Evolutionary conservation across 2,329 filamentous ascomycete species (phyloP).

Genomic region (Talaromyces sp.): DNA sequence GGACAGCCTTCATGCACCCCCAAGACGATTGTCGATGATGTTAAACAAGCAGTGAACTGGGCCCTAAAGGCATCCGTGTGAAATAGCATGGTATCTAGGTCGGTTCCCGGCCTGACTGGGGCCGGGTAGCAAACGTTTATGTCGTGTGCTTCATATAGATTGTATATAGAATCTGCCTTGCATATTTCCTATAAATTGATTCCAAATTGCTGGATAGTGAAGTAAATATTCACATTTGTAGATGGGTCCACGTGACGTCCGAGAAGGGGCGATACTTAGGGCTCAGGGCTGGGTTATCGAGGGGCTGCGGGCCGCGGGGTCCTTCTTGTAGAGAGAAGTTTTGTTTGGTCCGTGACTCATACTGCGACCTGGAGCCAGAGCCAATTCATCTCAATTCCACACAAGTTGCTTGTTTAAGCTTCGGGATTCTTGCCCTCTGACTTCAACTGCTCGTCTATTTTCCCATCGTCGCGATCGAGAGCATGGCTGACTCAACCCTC

Average conservation of each 20-base stretch:
- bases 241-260: conserved; percentile 6
- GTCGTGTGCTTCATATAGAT: background rate
- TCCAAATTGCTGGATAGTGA: background rate
- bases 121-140: background rate
- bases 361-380: background rate
- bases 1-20: conserved; percentile 58
- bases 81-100: background rate
- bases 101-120: background rate
- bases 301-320: conserved; percentile 11
- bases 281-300: conserved; percentile 13
- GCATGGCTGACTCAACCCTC: conserved; percentile 36
- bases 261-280: conserved; percentile 4
- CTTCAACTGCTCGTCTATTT: background rate
- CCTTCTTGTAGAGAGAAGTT: conserved; percentile 3
- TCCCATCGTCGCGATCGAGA: background rate
- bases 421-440: background rate
- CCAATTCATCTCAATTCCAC: background rate
- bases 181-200: background rate
- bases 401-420: background rate
- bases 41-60: conserved; percentile 72
- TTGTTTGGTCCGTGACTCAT: conserved; percentile 6
- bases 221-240: background rate
- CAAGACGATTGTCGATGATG: conserved; percentile 64
- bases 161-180: background rate
- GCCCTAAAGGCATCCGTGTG: conserved; percentile 51